Percentiles rank a stretch among this genome's conserved stretches.
These are phyloP conservation scores for Raphanus hybrid DNA, from an alignment of 441 rosid species.

Conservation along the genomic window DNA sequence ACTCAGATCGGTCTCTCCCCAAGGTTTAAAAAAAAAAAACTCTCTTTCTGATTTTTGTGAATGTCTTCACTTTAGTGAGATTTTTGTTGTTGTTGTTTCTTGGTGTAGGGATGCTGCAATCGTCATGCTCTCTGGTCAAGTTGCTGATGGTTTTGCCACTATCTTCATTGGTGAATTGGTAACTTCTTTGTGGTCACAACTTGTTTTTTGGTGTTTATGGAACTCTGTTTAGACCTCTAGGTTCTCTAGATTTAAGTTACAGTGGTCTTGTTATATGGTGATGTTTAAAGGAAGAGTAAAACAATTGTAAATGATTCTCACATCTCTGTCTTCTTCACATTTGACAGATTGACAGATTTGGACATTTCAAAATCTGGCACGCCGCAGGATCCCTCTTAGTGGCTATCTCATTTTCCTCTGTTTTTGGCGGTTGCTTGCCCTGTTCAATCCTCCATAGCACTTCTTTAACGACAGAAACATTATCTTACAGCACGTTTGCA, in stretches of 20 bases:
- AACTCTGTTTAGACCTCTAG: not conserved
- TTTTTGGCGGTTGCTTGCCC: constrained; percentile 86
- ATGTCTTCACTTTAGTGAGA: not conserved
- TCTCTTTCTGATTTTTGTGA: not conserved
- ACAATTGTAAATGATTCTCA: not conserved
- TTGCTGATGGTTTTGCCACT: constrained; percentile 90
- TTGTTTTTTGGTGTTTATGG: not conserved
- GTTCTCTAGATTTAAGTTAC: not conserved
- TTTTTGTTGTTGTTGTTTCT: not conserved
- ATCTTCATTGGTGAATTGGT: constrained; percentile 87
- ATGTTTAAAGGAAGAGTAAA: not conserved
- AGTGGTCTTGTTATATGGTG: not conserved
- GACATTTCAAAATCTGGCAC: constrained; percentile 92
- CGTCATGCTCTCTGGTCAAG: constrained; percentile 94
- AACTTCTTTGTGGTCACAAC: constrained; percentile 10
- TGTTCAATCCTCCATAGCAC: constrained; percentile 58
- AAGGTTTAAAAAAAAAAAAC: constrained; percentile 49
- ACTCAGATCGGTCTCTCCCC: constrained; percentile 87
- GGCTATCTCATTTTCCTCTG: constrained; percentile 91
- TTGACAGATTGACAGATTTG: constrained; percentile 89
- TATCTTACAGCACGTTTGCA: constrained; percentile 79
- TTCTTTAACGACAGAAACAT: constrained; percentile 59
- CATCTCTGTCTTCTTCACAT: constrained; percentile 30
- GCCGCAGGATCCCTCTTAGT: constrained; percentile 86
- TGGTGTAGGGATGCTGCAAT: constrained; percentile 73